A percentile compares a stretch with the other conserved stretches of the same genome.
Conservation (phyloP, 164 flowering plant species). For the Piper betle region DNA sequence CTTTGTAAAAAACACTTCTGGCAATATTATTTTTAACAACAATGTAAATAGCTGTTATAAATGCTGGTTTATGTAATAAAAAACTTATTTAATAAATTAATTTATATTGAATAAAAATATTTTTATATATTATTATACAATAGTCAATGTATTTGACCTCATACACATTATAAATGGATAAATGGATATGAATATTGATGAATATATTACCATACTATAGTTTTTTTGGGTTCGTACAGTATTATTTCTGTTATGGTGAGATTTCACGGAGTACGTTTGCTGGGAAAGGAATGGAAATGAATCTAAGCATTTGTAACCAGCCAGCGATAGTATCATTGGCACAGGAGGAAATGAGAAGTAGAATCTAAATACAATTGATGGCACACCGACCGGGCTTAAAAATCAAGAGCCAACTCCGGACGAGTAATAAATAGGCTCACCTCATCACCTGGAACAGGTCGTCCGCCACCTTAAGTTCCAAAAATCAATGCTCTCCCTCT, state of each 20-base stretch:
- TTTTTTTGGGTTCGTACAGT: neutral
- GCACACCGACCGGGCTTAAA: neutral
- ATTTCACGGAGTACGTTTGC: too few species aligned
- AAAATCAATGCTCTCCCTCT: neutral
- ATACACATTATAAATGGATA: neutral
- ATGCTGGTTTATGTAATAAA: neutral
- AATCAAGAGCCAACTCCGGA: neutral
- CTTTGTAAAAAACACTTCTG: neutral
- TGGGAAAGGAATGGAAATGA: too few species aligned
- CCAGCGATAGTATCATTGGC: neutral
- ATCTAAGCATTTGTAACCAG: too few species aligned
- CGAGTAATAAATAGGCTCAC: neutral
- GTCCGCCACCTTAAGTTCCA: neutral
- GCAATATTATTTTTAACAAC: neutral
- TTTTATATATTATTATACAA: too few species aligned
- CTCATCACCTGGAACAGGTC: neutral
- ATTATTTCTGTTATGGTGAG: neutral
- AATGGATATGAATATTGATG: too few species aligned
- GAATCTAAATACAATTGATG: neutral
- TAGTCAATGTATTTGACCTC: neutral
- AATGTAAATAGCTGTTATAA: too few species aligned
- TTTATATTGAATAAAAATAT: too few species aligned
- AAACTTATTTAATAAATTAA: too few species aligned
- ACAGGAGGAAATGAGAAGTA: neutral
- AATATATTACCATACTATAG: neutral